These are phyloP conservation scores for Jamesozyma lodderae DNA, from an alignment of 805 yeast species.

Conservation along the genomic window DNA sequence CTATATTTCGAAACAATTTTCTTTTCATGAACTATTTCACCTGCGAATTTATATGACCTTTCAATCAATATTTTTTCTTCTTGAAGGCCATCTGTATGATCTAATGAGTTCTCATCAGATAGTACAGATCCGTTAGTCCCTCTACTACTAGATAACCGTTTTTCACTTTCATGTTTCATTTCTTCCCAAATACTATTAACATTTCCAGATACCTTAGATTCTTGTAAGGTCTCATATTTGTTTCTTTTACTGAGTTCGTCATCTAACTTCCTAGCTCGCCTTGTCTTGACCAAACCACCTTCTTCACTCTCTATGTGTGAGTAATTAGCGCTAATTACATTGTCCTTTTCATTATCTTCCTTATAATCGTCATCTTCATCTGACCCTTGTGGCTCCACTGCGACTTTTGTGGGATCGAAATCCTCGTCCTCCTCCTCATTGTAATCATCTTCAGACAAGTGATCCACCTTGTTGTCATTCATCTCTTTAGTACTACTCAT, in stretches of 20 bases:
- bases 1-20: slow-evolving; percentile 68
- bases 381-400: slow-evolving; percentile 19
- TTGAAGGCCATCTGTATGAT: slow-evolving; percentile 4
- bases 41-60: slow-evolving; percentile 82
- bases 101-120: slow-evolving; percentile 7
- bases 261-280: slow-evolving; percentile 50
- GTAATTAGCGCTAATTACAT: slow-evolving; percentile 32
- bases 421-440: slow-evolving; percentile 34
- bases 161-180: slow-evolving; percentile 33
- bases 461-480: neutral
- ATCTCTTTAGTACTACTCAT: slow-evolving; percentile 1
- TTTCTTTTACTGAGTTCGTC: slow-evolving; percentile 20
- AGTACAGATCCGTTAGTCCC: slow-evolving; percentile 21
- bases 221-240: slow-evolving; percentile 26
- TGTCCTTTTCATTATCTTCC: slow-evolving; percentile 28
- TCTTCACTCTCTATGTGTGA: slow-evolving; percentile 43
- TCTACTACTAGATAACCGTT: slow-evolving; percentile 16
- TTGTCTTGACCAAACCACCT: slow-evolving; percentile 63
- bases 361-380: slow-evolving; percentile 30
- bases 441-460: slow-evolving; percentile 23
- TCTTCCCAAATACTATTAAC: slow-evolving; percentile 48
- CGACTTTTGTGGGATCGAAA: slow-evolving; percentile 29
- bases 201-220: slow-evolving; percentile 30
- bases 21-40: slow-evolving; percentile 67
- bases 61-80: slow-evolving; percentile 59